Evolutionary conservation across 2,329 filamentous ascomycete genomes (phyloP), one percentile per base, ranked within the genome.

Genomic region (Xylaria sp.): DNA sequence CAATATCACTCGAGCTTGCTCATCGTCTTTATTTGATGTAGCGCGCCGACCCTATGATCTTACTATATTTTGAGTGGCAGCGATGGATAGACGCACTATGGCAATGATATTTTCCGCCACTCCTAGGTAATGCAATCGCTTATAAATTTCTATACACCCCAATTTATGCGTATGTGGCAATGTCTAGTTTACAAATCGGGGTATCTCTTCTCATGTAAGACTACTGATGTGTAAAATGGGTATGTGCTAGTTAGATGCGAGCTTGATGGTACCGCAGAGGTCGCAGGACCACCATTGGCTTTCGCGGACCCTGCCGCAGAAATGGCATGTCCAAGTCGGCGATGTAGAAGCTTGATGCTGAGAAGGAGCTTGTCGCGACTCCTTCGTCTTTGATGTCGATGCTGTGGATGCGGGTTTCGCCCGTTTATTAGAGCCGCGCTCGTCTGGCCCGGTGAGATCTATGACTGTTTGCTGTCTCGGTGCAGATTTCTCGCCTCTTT

Each of bases 231-330:
- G 20, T 39, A 39, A 1, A 3, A 18, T 48, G 10, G n/a, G 4
- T 28, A 18, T 28, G 52, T 34, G 45, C 57, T 66, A 72, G 34
- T 68, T 70, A 25, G 72, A 75, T 18, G 67, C 58, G 9, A 65
- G 59, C 77, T 88, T 88, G 78, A 89, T 83, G 70, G 78, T 82
- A 2, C 85, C 85, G 73, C 87, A 89, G 3, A 80, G 76, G 20
- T 83, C 83, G 71, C 87, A 89, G 28, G 83, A 85, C 86, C 86
- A 88, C 85, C 85, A 88, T 70, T 83, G 81, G 52, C 80, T 78
- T 64, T 87, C 84, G 80, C 88, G 86, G 30, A 78, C 75, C 2
- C 81, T 84, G 9, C 82, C 82, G 70, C 87, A 89, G 63, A 81
- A 81, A 18, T 80, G 81, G 70, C 87, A 89, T 36, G 78, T 79